Conservation (phyloP, 2,329 filamentous ascomycete species). For the Pyricularia grisea region DNA sequence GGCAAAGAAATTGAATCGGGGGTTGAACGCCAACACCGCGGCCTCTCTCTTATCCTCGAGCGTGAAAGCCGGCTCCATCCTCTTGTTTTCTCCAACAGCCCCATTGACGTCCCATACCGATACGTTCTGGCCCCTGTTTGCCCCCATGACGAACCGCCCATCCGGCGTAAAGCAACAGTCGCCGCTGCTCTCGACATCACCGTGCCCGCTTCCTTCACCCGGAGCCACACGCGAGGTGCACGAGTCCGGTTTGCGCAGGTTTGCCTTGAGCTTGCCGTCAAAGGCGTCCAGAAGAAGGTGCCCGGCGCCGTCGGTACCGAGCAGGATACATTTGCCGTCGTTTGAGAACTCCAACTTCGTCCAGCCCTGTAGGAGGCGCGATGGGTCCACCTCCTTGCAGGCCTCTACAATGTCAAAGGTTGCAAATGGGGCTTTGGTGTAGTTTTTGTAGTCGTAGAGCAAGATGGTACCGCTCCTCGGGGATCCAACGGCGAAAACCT, state of each 20-base stretch:
- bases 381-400: constrained; percentile 35
- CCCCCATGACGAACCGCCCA: constrained; percentile 78
- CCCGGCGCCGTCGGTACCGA: constrained; percentile 74
- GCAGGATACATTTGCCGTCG: constrained; percentile 77
- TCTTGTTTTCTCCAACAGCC: constrained; percentile 42
- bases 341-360: constrained; percentile 93
- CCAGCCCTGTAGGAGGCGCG: constrained; percentile 63
- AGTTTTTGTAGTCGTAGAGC: constrained; percentile 90
- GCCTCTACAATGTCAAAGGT: constrained; percentile 69
- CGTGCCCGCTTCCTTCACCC: constrained; percentile 34
- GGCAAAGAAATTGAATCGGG: constrained; percentile 83
- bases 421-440: constrained; percentile 81
- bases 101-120: constrained; percentile 77
- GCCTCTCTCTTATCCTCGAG: constrained; percentile 59
- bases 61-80: constrained; percentile 53
- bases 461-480: constrained; percentile 70
- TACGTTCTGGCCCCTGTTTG: constrained; percentile 59
- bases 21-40: constrained; percentile 78
- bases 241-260: constrained; percentile 51
- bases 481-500: constrained; percentile 82
- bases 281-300: constrained; percentile 95
- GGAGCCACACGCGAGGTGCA: constrained; percentile 41
- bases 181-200: constrained; percentile 48
- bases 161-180: constrained; percentile 88
- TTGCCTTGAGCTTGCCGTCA: constrained; percentile 68